Percentiles rank a stretch among this genome's conserved stretches.
These are phyloP conservation scores for Coemansia reversa DNA, from an alignment of 192 early-diverging fungal genomes.

Conservation along the genomic window DNA sequence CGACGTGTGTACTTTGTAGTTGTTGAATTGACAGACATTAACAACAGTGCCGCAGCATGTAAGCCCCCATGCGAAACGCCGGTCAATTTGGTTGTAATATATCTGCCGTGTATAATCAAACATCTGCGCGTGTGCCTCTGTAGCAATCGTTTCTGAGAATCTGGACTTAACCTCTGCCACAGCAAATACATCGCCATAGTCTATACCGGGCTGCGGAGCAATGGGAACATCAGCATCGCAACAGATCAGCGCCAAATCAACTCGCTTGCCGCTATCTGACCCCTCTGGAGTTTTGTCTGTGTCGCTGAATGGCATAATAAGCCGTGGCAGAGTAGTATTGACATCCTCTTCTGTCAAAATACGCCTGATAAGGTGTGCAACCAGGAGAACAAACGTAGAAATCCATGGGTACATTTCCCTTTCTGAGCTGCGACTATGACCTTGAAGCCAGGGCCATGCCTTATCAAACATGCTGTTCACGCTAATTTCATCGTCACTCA, in stretches of 20 bases:
- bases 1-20: background rate
- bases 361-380: no score
- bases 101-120: slow-evolving; percentile 5
- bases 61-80: slow-evolving; percentile 6
- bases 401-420: no score
- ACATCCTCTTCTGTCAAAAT: no score
- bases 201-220: background rate
- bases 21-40: background rate
- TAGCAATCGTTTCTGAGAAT: no score
- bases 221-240: background rate
- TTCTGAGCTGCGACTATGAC: no score
- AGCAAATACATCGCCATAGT: background rate
- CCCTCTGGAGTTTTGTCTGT: background rate
- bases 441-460: no score
- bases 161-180: background rate
- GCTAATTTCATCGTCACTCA: no score
- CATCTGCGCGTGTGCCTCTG: background rate
- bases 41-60: background rate
- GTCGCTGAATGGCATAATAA: slow-evolving; percentile 3
- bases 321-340: no score
- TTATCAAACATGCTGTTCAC: no score
- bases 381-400: no score
- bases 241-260: background rate
- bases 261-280: background rate
- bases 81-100: slow-evolving; percentile 2